phyloP scores from a whole-genome alignment of 768 basidiomycete species.

The Termitomyces heimii region DNA sequence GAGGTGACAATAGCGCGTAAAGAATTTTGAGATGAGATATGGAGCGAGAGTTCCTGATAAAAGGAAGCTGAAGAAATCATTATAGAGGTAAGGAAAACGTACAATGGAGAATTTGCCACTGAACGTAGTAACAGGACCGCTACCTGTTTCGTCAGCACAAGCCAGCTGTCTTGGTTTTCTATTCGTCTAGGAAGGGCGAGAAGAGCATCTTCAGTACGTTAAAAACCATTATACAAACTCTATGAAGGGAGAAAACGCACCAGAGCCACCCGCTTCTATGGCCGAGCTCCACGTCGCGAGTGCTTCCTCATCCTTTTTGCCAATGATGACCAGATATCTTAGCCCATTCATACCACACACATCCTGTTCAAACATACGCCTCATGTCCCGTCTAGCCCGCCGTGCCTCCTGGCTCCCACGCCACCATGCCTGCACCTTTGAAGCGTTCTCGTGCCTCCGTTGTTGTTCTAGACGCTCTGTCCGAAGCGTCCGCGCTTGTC shows the following conservation, averaged over 20 bases:
- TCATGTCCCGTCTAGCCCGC: constrained; percentile 38
- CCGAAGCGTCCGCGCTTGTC: constrained; percentile 55
- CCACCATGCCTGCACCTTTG: constrained; percentile 68
- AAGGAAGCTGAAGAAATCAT: not conserved
- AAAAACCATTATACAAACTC: not conserved
- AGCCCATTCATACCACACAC: constrained; percentile 49
- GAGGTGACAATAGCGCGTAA: constrained; percentile 35
- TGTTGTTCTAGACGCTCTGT: constrained; percentile 51
- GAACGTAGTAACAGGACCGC: constrained; percentile 46
- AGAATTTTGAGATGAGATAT: constrained; percentile 45
- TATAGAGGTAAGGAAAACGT: constrained; percentile 17
- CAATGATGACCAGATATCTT: constrained; percentile 61
- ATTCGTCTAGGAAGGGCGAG: constrained; percentile 31
- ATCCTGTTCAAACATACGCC: constrained; percentile 44
- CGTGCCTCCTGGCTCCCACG: constrained; percentile 40
- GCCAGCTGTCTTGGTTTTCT: constrained; percentile 43
- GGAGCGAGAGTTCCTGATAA: constrained; percentile 41
- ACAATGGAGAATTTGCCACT: constrained; percentile 45
- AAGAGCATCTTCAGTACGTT: constrained; percentile 27
- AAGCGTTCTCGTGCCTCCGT: constrained; percentile 51
- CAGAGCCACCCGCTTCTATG: constrained; percentile 24
- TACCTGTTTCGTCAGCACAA: constrained; percentile 50
- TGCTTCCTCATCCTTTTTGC: constrained; percentile 36
- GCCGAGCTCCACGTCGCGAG: constrained; percentile 41
- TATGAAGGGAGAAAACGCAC: constrained; percentile 13